Base-by-base conservation (phyloP, 768 basidiomycete species). In the Russula earlei region DNA sequence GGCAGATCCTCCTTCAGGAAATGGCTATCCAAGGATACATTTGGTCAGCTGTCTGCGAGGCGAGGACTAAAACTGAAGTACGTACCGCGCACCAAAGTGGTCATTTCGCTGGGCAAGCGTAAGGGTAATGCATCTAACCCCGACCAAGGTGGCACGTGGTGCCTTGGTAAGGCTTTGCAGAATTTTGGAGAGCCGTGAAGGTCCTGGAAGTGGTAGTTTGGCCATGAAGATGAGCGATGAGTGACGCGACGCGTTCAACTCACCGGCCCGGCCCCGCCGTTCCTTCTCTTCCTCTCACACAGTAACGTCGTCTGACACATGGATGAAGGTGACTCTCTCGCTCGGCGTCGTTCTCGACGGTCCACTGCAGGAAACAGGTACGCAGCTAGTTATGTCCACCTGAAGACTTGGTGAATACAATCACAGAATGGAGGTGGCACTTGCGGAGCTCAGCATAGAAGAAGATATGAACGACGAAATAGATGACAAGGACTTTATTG, bases 311-410 rank as follows among this genome's bases (percentile, higher is more conserved):
- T n/a, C n/a, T n/a, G 15, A 68, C 11, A 65, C 53, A 58, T 60
- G 46, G 61, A 55, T 20, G 60, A 64, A 25, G 71, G 74, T 11
- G 80, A 83, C 68, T 83, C 66, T 22, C 63, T 74, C 2, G 81
- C 76, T 11, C 71, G 70, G 19, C 80, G 88, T 34, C 75, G 88
- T 54, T 71, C 84, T 12, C 79, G 72, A 61, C 77, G 88, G 40
- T 85, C 81, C 63, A 91, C 86, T 0, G 88, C 87, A 1, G 88
- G 88, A 3, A 91, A 90, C 65, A 71, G 87, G 87, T 87, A 53
- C 2, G 74, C 10, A 46, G 25, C 2, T 22, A 19, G 17, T 12
- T 34, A 10, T 17, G 36, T 37, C 31, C 45, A 17, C 17, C 9
- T 11, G 36, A 34, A 27, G 1, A 31, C 17, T 55, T 17, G 29